Base-by-base conservation (phyloP, 2,329 filamentous ascomycete species). In the Penicillium sp. region DNA sequence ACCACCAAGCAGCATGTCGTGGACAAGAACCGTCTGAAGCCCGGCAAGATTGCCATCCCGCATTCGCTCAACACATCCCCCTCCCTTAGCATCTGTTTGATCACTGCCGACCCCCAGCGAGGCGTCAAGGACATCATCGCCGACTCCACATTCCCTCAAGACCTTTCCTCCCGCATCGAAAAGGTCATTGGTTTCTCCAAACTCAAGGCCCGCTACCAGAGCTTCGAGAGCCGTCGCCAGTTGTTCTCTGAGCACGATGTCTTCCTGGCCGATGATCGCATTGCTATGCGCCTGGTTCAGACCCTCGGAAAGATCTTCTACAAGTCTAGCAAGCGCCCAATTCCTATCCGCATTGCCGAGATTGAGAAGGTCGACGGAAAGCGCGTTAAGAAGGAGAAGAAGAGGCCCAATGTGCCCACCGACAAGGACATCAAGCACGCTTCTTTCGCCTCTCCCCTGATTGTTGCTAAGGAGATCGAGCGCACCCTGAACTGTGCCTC, bases 281-380 rank as follows among this genome's bases (percentile, higher is more conserved):
- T 99, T 51, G 77, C 86, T 58, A 83, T 82, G 54, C 79, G 82
- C 56, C 81, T 97, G 55, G 90, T 92, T 53, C 83, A 84, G 60
- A 79, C 87, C 3, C 85, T 99, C 11, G 94, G 93, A 65, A 97
- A 96, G 79, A 88, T 88, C 1, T 97, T 99, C 74, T 97, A 94
- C 83, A 88, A 92, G 78, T 90, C 88, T 14, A 77, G 77, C 59
- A 97, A 97, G 82, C 83, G 93, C 38, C 94, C 94, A 9, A 86
- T 99, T 54, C 92, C 94, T 24, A 83, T 97, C 36, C 80, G 82
- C 41, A 81, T 97, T 57, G 82, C 86, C 58, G 81, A 85, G 70
- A 80, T 81, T 49, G 79, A 82, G 59, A 88, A 84, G 73, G 80
- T 80, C 16, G 80, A 85, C 58, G 79, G 79, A 53, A 84, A 85